phyloP scores from a whole-genome alignment of 495 filamentous ascomycete genomes.

The Tuber microsphaerosporum region DNA sequence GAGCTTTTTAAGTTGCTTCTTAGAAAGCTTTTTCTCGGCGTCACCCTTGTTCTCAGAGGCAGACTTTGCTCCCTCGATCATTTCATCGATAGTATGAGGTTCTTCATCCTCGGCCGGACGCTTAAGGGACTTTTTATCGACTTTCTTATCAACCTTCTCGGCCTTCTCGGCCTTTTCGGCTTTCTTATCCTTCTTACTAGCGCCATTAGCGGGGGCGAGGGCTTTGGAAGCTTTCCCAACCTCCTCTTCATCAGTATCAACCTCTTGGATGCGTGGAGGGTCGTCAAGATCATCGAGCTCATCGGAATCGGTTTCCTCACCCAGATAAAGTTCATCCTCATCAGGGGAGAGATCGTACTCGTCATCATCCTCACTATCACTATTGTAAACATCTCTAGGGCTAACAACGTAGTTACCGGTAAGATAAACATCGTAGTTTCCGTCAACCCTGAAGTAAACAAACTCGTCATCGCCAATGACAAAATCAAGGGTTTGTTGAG shows the following conservation, averaged over 20 bases:
- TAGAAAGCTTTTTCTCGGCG: constrained; percentile 63
- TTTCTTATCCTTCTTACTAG: constrained; percentile 78
- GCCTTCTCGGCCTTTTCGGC: constrained; percentile 46
- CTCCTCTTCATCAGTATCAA: constrained; percentile 79
- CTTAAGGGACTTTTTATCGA: constrained; percentile 49
- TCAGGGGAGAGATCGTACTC: constrained; percentile 78
- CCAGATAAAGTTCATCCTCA: constrained; percentile 60
- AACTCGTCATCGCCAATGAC: constrained; percentile 76
- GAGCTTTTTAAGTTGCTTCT: constrained; percentile 97
- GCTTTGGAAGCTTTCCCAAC: constrained; percentile 42
- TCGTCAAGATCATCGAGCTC: constrained; percentile 74
- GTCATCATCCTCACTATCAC: constrained; percentile 58
- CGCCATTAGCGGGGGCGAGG: constrained; percentile 55
- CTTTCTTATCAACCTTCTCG: constrained; percentile 68
- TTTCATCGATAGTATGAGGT: constrained; percentile 29
- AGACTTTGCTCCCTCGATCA: constrained; percentile 32
- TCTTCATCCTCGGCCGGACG: constrained; percentile 43
- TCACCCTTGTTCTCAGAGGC: constrained; percentile 32
- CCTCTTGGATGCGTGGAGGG: constrained; percentile 66
- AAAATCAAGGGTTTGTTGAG: constrained; percentile 92
- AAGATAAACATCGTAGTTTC: constrained; percentile 81
- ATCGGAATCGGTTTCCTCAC: constrained; percentile 69
- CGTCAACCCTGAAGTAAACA: constrained; percentile 83
- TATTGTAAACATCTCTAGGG: constrained; percentile 50
- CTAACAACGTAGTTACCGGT: constrained; percentile 88